phyloP scores from a whole-genome alignment of 352 stramenopile species.

The Globisporangium alternatum region DNA sequence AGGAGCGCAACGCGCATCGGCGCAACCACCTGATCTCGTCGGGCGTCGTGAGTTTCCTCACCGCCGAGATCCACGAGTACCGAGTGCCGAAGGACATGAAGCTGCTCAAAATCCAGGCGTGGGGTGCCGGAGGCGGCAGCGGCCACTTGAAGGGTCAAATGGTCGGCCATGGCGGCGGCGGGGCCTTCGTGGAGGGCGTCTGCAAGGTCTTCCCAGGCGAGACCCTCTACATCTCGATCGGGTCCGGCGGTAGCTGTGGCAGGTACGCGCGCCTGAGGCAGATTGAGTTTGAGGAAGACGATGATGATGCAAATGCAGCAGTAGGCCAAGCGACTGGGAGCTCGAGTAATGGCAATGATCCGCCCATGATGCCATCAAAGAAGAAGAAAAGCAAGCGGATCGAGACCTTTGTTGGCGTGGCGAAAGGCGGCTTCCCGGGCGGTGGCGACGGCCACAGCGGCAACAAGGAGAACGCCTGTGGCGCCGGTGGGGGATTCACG shows the following conservation, averaged over 20 bases:
- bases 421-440: constrained; percentile 43
- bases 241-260: constrained; percentile 41
- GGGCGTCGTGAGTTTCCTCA: constrained; percentile 59
- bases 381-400: constrained; percentile 26
- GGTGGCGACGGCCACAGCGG: constrained; percentile 57
- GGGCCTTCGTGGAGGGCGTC: constrained; percentile 64
- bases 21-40: constrained; percentile 56
- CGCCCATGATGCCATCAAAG: constrained; percentile 1
- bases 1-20: constrained; percentile 61
- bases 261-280: constrained; percentile 44
- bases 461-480: constrained; percentile 70
- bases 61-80: constrained; percentile 57
- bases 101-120: constrained; percentile 66
- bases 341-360: background rate
- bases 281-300: constrained; percentile 21
- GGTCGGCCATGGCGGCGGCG: constrained; percentile 55
- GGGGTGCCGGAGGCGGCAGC: constrained; percentile 68
- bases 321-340: constrained; percentile 1
- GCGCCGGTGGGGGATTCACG: constrained; percentile 65
- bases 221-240: constrained; percentile 58
- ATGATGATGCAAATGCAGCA: background rate
- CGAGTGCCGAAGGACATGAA: constrained; percentile 63
- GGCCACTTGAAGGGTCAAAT: constrained; percentile 48
- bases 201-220: constrained; percentile 63
- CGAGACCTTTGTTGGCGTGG: constrained; percentile 42